Evolutionary conservation across 2,329 filamentous ascomycete genomes (phyloP), one percentile per base, ranked within the genome.

Genomic region (Cercospora sesami): DNA sequence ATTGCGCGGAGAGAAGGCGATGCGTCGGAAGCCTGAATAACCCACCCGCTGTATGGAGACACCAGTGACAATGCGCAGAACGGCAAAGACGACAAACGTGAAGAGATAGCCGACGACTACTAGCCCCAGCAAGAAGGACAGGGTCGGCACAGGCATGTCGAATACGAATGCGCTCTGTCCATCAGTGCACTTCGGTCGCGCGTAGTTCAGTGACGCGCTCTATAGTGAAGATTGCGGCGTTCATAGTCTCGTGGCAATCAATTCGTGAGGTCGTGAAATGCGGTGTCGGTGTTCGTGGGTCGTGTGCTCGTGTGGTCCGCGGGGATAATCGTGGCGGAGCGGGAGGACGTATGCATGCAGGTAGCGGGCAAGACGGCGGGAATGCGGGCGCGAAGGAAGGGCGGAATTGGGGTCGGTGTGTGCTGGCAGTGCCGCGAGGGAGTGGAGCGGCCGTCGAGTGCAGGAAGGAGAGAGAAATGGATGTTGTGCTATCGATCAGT

Each of bases 41-140:
- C 95, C 95, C 74, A 99, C 87, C 73, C 95, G 89, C 81, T 99
- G 96, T 72, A 99, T 97, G 5, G 95, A 99, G 66, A 99, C 85
- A 69, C 95, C 95, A 39, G 94, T 98, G 69, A 94, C 85, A 74
- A 98, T 94, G 73, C 95, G 93, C 71, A 99, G 82, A 74, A 98
- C 87, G 76, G 95, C 95, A 80, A 99, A 97, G 68, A 97, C 80
- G 69, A 99, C 90, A 78, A 99, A 99, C 70, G 94, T 93, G 70
- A 89, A 91, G 55, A 99, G 87, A 82, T 98, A 99, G 70, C 92
- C 83, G 72, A 98, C 86, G 75, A 98, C 89, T 78, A 94, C 76
- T 74, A 96, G 85, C 79, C 94, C 94, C 76, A 96, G 88, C 72
- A 97, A 83, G 79, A 97, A 97, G 73, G 94, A 83, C 55, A 81